Evolutionary conservation across 1,284 basidiomycete genomes (phyloP), one percentile per base, ranked within the genome.

Genomic region (Moniliella sp.): DNA sequence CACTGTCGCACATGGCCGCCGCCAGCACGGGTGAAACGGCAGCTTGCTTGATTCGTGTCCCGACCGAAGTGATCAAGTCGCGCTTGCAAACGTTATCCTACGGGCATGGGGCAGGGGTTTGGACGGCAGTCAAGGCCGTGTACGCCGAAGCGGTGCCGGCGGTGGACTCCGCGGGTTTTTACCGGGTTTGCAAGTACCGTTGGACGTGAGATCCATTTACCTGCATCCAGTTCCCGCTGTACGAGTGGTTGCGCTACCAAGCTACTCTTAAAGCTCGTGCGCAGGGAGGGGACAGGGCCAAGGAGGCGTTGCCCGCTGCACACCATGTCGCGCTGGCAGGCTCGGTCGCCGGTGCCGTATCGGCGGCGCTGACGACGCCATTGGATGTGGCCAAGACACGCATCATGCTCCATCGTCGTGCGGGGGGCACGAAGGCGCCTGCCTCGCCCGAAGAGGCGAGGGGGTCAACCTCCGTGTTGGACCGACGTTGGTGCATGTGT

Each of bases 361-460:
- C 86, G 2, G 88, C 86, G 0, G 78, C 77, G 0, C 49, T 78
- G 25, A 97, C 91, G 0, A 97, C 91, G 0, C 91, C 91, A 0
- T 65, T 97, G 12, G 91, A 99, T 51, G 91, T 97, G 2, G 70
- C 93, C 36, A 97, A 97, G 62, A 99, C 88, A 1, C 71, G 91
- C 10, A 79, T 94, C 32, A 99, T 99, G 91, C 69, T 97, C 8
- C n/a, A 18, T n/a, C n/a, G 7, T 15, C 36, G 17, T 21, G 23
- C 16, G 27, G 35, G 14, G 23, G 21, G 7, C 17, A 19, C 7
- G 27, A 28, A 1, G 13, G 5, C 7, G n/a, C n/a, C 21, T 7
- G 21, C 21, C 21, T 23, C 21, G n/a, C 7, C 21, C n/a, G 21
- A 7, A 23, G 21, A 7, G 21, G 21, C 7, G 7, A n/a, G 8